These are phyloP conservation scores for Leishmania aethiopica DNA, from an alignment of 208 protist genomes.

Conservation along the genomic window DNA sequence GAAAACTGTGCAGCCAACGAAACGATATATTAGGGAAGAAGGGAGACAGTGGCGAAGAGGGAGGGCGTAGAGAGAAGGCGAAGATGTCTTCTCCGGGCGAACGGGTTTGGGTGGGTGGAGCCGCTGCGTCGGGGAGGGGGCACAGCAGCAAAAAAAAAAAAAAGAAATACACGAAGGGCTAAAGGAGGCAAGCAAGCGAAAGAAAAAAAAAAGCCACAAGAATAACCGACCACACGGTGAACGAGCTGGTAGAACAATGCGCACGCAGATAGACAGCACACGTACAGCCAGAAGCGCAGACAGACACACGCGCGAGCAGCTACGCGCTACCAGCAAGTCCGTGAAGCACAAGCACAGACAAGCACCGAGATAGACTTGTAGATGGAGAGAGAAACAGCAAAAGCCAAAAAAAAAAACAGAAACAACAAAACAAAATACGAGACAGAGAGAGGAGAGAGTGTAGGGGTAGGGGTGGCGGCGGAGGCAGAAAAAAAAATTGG, in stretches of 20 bases:
- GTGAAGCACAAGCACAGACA: not conserved
- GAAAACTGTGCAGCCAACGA: not conserved
- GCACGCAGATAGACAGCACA: not conserved
- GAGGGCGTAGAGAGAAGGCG: not conserved
- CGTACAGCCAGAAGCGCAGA: not conserved
- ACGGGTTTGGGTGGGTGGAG: not conserved
- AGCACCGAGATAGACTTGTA: not conserved
- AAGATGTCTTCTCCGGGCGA: not conserved
- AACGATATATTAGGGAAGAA: not conserved
- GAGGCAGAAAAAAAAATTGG: not conserved
- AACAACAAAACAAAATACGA: not conserved
- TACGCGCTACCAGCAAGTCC: not conserved
- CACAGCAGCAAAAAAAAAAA: slow-evolving; percentile 11
- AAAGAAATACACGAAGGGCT: slow-evolving; percentile 1
- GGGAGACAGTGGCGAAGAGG: not conserved
- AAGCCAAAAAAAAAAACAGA: not conserved
- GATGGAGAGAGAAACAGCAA: not conserved
- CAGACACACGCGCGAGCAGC: not conserved
- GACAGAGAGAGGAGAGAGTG: not conserved
- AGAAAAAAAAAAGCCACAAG: not conserved
- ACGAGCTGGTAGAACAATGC: not conserved
- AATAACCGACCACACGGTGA: not conserved
- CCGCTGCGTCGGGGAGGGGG: not conserved
- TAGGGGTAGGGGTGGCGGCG: not conserved
- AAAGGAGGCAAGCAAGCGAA: not conserved